phyloP scores from a whole-genome alignment of 1,284 basidiomycete genomes.

The Sporisorium iseilematis-ciliati region DNA sequence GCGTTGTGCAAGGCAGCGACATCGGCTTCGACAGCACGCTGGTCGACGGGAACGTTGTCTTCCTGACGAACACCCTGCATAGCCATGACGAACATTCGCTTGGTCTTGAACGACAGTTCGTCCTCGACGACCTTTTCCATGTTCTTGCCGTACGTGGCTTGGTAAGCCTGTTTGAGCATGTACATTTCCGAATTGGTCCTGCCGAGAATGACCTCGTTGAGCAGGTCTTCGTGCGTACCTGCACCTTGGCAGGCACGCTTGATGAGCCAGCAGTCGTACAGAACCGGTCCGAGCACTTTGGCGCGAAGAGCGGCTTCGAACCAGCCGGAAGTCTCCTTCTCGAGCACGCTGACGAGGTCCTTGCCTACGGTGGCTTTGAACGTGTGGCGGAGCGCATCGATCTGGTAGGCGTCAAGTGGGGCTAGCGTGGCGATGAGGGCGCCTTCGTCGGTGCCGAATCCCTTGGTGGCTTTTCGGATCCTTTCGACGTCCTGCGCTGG shows the following conservation, averaged over 20 bases:
- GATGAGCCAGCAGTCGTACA: slow-evolving; percentile 64
- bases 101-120: slow-evolving; percentile 69
- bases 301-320: slow-evolving; percentile 61
- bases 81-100: slow-evolving; percentile 64
- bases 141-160: slow-evolving; percentile 54
- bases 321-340: slow-evolving; percentile 67
- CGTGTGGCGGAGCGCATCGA: slow-evolving; percentile 57
- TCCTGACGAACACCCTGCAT: slow-evolving; percentile 62
- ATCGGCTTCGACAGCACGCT: slow-evolving; percentile 47
- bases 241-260: slow-evolving; percentile 64
- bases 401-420: slow-evolving; percentile 60
- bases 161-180: slow-evolving; percentile 65
- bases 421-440: slow-evolving; percentile 58
- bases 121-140: slow-evolving; percentile 67
- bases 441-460: slow-evolving; percentile 65
- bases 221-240: slow-evolving; percentile 67
- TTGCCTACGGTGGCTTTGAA: slow-evolving; percentile 67
- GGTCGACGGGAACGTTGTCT: slow-evolving; percentile 55
- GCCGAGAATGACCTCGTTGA: slow-evolving; percentile 67
- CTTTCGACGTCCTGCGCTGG: slow-evolving; percentile 59
- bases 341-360: slow-evolving; percentile 59
- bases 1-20: slow-evolving; percentile 43
- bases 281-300: slow-evolving; percentile 63
- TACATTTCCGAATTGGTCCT: slow-evolving; percentile 65
- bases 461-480: slow-evolving; percentile 68